Percentiles rank a stretch among this genome's conserved stretches.
Evolutionary conservation across 23 red algal species (phyloP).

Genomic region (Gracilaria domingensis): DNA sequence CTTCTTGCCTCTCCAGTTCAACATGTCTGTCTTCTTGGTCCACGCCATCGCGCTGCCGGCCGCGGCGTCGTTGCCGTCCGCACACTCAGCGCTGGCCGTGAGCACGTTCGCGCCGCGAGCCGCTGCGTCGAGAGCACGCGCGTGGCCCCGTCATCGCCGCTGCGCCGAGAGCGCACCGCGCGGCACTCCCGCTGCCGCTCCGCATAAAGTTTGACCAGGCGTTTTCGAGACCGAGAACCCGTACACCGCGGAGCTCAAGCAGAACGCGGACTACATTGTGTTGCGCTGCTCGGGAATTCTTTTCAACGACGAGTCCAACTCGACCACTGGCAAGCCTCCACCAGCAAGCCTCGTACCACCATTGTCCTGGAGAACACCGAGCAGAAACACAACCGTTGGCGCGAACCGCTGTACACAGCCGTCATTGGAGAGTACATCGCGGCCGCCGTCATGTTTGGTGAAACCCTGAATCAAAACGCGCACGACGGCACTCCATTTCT

Average conservation of each 20-base stretch:
- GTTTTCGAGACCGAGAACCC: conserved; percentile 77
- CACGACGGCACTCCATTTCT: conserved; percentile 85
- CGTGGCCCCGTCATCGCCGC: not conserved
- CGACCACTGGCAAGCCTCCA: conserved; percentile 94
- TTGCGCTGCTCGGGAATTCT: conserved; percentile 88
- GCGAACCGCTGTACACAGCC: conserved; percentile 86
- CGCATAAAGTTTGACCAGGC: conserved; percentile 76
- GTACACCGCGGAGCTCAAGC: conserved; percentile 80
- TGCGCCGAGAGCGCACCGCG: not conserved
- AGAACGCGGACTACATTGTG: conserved; percentile 79
- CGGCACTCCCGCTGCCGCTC: too few species aligned
- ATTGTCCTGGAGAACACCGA: conserved; percentile 95
- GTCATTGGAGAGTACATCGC: conserved; percentile 92
- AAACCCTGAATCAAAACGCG: conserved; percentile 86
- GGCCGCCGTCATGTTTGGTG: conserved; percentile 90
- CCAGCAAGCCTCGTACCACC: too few species aligned
- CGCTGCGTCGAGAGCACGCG: not conserved
- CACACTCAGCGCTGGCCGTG: too few species aligned
- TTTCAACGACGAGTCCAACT: conserved; percentile 90
- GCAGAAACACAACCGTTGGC: conserved; percentile 79
- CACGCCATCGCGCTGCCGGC: too few species aligned
- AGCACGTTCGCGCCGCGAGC: not conserved
- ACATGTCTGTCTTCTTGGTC: not conserved
- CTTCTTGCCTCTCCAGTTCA: not conserved
- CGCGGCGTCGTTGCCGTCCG: too few species aligned